Evolutionary conservation across 352 stramenopile genomes (phyloP).

Genomic region (Phytophthora aleatoria): DNA sequence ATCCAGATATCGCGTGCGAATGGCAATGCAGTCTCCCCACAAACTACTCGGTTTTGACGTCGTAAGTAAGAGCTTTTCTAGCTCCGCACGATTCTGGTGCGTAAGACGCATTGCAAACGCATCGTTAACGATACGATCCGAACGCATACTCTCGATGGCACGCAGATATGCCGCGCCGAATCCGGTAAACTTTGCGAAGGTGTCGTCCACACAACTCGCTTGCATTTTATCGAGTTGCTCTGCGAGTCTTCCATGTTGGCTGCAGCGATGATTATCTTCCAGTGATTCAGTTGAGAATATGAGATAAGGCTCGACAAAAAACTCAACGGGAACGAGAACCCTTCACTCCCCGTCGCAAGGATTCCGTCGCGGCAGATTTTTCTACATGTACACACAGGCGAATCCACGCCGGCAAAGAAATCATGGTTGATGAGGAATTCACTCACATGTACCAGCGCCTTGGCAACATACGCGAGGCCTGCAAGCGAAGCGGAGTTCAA

Average conservation of each 20-base stretch:
- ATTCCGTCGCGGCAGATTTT: constrained; percentile 1
- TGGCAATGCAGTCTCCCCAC: constrained; percentile 30
- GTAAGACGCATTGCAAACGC: not conserved
- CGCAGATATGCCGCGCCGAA: not conserved
- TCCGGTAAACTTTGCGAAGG: not conserved
- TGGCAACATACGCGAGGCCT: constrained; percentile 13
- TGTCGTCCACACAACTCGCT: not conserved
- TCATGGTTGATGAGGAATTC: constrained; percentile 10
- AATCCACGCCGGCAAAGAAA: not conserved
- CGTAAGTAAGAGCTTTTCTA: not conserved
- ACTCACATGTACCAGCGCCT: constrained; percentile 6
- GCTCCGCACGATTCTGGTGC: not conserved
- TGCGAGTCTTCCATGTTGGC: not conserved
- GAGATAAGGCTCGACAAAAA: constrained; percentile 3
- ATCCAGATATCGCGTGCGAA: constrained; percentile 33
- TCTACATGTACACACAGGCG: not conserved
- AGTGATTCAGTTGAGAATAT: not conserved
- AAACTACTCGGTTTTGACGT: not conserved
- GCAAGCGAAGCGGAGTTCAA: constrained; percentile 10
- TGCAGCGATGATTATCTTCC: not conserved
- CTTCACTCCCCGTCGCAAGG: constrained; percentile 12
- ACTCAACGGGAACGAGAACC: constrained; percentile 8
- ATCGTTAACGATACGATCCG: not conserved
- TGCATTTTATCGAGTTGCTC: constrained; percentile 5
- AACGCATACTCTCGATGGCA: not conserved